phyloP scores from a whole-genome alignment of 2,329 filamentous ascomycete genomes.

The Talaromyces sp. region DNA sequence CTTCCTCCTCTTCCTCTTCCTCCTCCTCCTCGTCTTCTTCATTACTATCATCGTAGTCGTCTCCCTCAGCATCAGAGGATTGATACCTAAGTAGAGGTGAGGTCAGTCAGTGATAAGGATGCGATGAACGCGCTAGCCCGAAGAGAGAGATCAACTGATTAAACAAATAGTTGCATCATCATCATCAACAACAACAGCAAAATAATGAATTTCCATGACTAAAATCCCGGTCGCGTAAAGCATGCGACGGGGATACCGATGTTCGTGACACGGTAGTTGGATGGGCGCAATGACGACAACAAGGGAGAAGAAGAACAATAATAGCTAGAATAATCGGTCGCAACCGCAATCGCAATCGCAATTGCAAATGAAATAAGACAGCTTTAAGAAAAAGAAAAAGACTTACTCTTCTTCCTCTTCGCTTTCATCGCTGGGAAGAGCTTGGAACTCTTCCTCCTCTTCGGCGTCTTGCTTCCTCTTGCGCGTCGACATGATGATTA shows the following conservation, averaged over 20 bases:
- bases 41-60: slow-evolving; percentile 47
- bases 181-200: no score
- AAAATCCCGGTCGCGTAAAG: background rate
- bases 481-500: slow-evolving; percentile 41
- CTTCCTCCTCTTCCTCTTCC: slow-evolving; percentile 15
- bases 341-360: background rate
- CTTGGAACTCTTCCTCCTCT: slow-evolving; percentile 44
- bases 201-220: background rate
- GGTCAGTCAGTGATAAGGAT: background rate
- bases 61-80: slow-evolving; percentile 14
- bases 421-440: slow-evolving; percentile 46
- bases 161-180: background rate
- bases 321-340: background rate
- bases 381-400: slow-evolving; percentile 5
- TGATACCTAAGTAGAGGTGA: slow-evolving; percentile 12
- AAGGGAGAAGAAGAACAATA: background rate
- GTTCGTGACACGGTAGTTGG: background rate
- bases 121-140: background rate
- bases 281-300: slow-evolving; percentile 10
- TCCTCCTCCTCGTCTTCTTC: slow-evolving; percentile 15
- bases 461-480: slow-evolving; percentile 48
- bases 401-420: slow-evolving; percentile 49
- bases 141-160: background rate
- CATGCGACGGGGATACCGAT: slow-evolving; percentile 1
- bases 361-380: background rate